Base-by-base conservation (phyloP, 2,329 filamentous ascomycete species). In the Leptographium galeiforme region DNA sequence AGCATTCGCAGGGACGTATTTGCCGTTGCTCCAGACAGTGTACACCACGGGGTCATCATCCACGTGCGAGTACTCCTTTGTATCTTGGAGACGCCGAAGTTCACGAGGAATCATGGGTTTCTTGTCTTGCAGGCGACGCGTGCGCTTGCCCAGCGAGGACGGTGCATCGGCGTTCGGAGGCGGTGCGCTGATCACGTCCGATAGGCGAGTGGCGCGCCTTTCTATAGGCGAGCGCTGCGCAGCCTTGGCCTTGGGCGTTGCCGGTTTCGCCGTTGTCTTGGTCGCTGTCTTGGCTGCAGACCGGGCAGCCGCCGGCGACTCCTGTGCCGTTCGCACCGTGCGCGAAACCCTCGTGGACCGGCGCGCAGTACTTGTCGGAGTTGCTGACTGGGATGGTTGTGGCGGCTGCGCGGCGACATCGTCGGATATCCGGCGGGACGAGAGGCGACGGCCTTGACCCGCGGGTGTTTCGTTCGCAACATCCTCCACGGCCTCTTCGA, bases 21-120 rank as follows among this genome's bases (percentile, higher is more conserved):
- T 84, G 54, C 81, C 81, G 58, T 83, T 84, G 60, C 77, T 78
- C 81, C 81, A 84, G 32, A 81, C 72, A 2, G 77, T 81, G 58
- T 77, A 72, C 8, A 77, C 45, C 5, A 84, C 74, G 6, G 79
- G 79, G 51, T 73, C 69, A 14, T 73, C 74, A 52, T 84, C 81
- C 25, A 82, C 75, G 48, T 76, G 73, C 1, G 75, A 69, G 56
- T 74, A 84, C 60, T 84, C 81, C 55, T 81, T 77, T 56, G 82
- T 78, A 66, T 85, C 76, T 67, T 77, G 72, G 51, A 88, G 64
- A 56, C 77, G 72, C 64, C 70, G 68, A 33, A 84, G 64, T 61
- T 85, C 82, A 55, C 82, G 77, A 1, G 58, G 49, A 5, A 59
- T 1, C 1, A 36, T 12, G 2, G 50, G 6, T 14, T 32, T 16